Conservation (phyloP, 345 rosid species). For the Pistacia vera region DNA sequence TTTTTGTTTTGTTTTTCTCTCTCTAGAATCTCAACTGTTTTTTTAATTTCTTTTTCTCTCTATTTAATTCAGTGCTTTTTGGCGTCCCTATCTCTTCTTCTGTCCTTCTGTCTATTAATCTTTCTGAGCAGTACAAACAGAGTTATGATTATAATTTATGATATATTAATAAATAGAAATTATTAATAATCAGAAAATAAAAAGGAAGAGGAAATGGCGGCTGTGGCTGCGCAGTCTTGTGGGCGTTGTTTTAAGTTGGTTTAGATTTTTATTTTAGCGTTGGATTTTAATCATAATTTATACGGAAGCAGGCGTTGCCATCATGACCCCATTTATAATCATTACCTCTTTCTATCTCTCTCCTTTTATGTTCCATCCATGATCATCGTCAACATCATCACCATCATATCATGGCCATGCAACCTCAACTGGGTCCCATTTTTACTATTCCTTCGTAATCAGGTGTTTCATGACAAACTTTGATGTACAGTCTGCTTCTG, state of each 20-base stretch:
- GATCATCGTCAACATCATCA: constrained; percentile 1
- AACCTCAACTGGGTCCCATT: not conserved
- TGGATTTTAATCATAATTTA: constrained; percentile 21
- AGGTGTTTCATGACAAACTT: not conserved
- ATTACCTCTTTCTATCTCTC: constrained; percentile 21
- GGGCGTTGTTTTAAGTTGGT: not conserved
- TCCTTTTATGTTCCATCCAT: not conserved
- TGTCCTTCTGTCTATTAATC: constrained; percentile 11
- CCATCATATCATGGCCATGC: not conserved
- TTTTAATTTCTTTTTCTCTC: not conserved
- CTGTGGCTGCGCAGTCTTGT: constrained; percentile 62
- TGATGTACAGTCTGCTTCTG: too few species aligned
- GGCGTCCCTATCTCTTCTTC: constrained; percentile 25
- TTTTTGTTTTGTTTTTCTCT: constrained; percentile 1
- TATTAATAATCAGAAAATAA: constrained; percentile 14
- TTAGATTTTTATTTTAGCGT: not conserved
- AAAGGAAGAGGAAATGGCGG: constrained; percentile 60
- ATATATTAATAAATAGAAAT: not conserved
- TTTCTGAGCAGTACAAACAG: not conserved
- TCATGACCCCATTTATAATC: constrained; percentile 52
- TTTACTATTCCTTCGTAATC: not conserved
- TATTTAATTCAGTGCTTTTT: constrained; percentile 24
- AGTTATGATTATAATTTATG: constrained; percentile 5
- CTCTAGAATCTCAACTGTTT: constrained; percentile 27
- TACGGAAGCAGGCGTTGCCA: constrained; percentile 30